Evolutionary conservation across 495 filamentous ascomycete species (phyloP).

Genomic region (Penicillium lividum): DNA sequence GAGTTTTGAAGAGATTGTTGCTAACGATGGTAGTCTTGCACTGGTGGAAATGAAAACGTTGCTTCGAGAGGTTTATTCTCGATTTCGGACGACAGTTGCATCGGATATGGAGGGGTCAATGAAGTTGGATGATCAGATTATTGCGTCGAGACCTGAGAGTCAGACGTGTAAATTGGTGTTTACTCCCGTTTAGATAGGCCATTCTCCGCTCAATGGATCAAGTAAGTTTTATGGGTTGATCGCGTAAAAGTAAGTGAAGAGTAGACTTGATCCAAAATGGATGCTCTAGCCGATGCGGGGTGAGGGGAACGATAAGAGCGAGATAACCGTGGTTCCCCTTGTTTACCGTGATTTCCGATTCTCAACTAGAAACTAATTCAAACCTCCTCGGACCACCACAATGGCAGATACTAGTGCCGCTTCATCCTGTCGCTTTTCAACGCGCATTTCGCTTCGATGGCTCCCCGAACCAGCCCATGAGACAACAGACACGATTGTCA

Average conservation of each 20-base stretch:
- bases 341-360: not conserved
- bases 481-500: slow-evolving; percentile 47
- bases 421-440: slow-evolving; percentile 35
- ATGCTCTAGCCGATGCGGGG: slow-evolving; percentile 24
- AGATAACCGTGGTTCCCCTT: slow-evolving; percentile 14
- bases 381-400: not conserved
- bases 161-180: slow-evolving; percentile 54
- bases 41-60: slow-evolving; percentile 67
- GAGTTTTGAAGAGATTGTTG: slow-evolving; percentile 34
- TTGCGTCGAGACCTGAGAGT: slow-evolving; percentile 56
- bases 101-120: slow-evolving; percentile 50
- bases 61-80: slow-evolving; percentile 58
- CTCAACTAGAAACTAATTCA: too few species aligned
- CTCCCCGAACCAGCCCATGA: slow-evolving; percentile 40
- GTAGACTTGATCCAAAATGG: slow-evolving; percentile 5
- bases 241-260: not conserved
- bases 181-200: slow-evolving; percentile 26
- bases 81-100: slow-evolving; percentile 54
- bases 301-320: slow-evolving; percentile 27
- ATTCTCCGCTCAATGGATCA: too few species aligned
- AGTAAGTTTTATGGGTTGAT: too few species aligned
- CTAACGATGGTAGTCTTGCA: slow-evolving; percentile 49
- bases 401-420: not conserved
- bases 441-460: slow-evolving; percentile 48
- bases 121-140: slow-evolving; percentile 62